Evolutionary conservation across 805 yeast genomes (phyloP).

Genomic region (Candida stauntonica): DNA sequence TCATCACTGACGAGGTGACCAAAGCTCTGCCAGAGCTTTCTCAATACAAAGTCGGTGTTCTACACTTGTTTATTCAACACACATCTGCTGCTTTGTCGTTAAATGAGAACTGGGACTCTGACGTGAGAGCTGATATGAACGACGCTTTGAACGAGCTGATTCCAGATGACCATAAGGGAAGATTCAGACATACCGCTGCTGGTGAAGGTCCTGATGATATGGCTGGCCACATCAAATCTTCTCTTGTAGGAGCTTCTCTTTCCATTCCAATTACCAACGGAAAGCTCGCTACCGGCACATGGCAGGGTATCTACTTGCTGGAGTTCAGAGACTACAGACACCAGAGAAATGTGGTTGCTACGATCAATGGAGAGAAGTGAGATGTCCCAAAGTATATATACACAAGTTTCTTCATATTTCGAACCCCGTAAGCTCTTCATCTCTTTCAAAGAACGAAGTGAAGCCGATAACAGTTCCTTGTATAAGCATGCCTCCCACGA

Average conservation of each 20-base stretch:
- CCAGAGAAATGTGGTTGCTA: slow-evolving; percentile 63
- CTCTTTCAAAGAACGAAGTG: slow-evolving; percentile 56
- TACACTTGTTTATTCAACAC: slow-evolving; percentile 69
- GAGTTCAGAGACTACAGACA: slow-evolving; percentile 69
- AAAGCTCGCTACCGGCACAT: slow-evolving; percentile 65
- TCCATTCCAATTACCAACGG: slow-evolving; percentile 71
- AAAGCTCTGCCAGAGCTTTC: slow-evolving; percentile 53
- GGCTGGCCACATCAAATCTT: slow-evolving; percentile 75
- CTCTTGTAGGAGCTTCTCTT: slow-evolving; percentile 58
- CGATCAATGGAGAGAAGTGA: slow-evolving; percentile 52
- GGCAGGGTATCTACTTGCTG: slow-evolving; percentile 80
- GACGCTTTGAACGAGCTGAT: slow-evolving; percentile 58
- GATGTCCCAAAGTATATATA: too few relatives aligned
- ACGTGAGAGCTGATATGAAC: slow-evolving; percentile 67
- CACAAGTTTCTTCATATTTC: too few relatives aligned
- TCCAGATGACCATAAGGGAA: slow-evolving; percentile 49
- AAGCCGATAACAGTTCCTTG: slow-evolving; percentile 70
- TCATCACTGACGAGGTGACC: slow-evolving; percentile 64
- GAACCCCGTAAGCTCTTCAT: slow-evolving; percentile 31
- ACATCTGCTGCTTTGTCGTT: slow-evolving; percentile 75
- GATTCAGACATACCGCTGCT: slow-evolving; percentile 29
- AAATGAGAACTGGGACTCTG: slow-evolving; percentile 76
- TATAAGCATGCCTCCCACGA: slow-evolving; percentile 65
- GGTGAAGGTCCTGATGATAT: slow-evolving; percentile 84
- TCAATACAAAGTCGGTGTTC: slow-evolving; percentile 55